These are phyloP conservation scores for Hypoxylon sp. DNA, from an alignment of 2,329 filamentous ascomycete genomes.

Conservation along the genomic window DNA sequence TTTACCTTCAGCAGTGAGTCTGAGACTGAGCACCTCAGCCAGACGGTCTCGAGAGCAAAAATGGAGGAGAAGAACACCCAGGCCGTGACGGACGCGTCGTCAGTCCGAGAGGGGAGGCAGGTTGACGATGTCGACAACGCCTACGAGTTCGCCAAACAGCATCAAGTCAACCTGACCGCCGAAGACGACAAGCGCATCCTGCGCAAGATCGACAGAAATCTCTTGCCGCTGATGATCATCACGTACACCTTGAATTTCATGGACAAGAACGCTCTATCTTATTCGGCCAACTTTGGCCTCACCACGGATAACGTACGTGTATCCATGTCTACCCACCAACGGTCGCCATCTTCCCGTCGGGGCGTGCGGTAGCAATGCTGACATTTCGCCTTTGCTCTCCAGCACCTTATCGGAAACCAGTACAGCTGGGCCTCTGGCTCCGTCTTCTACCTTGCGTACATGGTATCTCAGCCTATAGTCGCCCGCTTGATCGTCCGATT, in stretches of 20 bases:
- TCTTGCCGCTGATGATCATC: conserved; percentile 39
- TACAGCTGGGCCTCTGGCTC: conserved; percentile 46
- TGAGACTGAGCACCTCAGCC: neutral
- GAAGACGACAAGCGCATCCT: conserved; percentile 37
- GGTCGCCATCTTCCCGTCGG: neutral
- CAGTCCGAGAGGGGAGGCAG: conserved; percentile 17
- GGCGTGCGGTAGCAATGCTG: conserved; percentile 3
- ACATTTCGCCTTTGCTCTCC: neutral
- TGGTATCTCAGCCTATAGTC: conserved; percentile 55
- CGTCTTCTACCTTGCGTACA: conserved; percentile 61
- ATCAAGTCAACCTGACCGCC: conserved; percentile 24
- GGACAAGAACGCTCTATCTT: conserved; percentile 41
- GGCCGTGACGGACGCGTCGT: conserved; percentile 7
- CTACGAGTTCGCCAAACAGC: conserved; percentile 34
- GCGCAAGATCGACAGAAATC: conserved; percentile 37
- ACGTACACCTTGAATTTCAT: conserved; percentile 42
- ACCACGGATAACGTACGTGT: conserved; percentile 29
- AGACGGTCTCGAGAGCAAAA: neutral
- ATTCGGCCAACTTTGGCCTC: conserved; percentile 38
- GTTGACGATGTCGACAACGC: conserved; percentile 33
- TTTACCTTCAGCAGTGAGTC: neutral
- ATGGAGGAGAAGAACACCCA: conserved; percentile 27
- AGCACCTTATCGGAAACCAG: conserved; percentile 29
- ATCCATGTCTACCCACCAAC: too few relatives aligned
- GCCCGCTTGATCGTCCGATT: conserved; percentile 56